These are phyloP conservation scores for Mortierella sp. DNA, from an alignment of 371 early-diverging fungal species.

Conservation along the genomic window DNA sequence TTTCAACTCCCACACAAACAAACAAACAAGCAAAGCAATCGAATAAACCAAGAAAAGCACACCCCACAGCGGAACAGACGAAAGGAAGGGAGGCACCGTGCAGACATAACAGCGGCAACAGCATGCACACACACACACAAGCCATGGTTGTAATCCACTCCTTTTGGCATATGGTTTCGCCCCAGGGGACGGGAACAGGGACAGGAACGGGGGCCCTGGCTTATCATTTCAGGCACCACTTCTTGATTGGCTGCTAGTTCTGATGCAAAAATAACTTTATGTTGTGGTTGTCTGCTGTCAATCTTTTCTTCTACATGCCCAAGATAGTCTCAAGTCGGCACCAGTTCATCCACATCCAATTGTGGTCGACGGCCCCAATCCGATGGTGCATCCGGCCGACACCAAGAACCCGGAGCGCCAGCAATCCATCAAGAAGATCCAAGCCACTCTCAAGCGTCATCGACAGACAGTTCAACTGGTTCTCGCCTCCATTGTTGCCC, in stretches of 20 bases:
- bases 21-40: background rate
- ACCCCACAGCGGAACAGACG: background rate
- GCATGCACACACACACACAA: background rate
- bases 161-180: background rate
- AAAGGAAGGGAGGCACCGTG: background rate
- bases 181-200: background rate
- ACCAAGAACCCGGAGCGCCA: conserved; percentile 7
- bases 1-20: background rate
- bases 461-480: conserved; percentile 12
- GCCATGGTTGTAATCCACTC: background rate
- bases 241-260: background rate
- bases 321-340: background rate
- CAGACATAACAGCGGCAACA: background rate
- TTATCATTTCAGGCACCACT: background rate
- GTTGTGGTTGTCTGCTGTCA: background rate
- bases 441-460: conserved; percentile 22
- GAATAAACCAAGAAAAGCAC: background rate
- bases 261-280: background rate
- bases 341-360: background rate
- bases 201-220: background rate
- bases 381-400: conserved; percentile 15
- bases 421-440: conserved; percentile 8
- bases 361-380: background rate
- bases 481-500: background rate
- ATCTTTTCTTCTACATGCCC: background rate